Conservation (phyloP, 1,284 basidiomycete genomes). For the Pholiota adiposa region DNA sequence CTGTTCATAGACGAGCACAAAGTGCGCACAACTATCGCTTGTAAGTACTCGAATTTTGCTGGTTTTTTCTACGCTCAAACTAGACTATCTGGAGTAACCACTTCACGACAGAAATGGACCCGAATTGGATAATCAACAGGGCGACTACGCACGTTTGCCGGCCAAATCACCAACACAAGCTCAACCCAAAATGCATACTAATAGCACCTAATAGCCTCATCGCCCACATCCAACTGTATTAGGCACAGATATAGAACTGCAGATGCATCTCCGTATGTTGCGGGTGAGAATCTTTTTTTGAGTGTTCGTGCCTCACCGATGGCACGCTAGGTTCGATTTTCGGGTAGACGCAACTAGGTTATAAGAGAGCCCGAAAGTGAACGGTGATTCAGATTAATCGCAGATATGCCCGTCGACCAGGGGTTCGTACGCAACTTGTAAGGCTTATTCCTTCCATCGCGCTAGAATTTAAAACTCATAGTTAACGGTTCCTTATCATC, state of each 20-base stretch:
- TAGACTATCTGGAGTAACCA: not conserved
- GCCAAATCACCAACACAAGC: not conserved
- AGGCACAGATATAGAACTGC: not conserved
- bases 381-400: not conserved
- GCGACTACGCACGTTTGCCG: not conserved
- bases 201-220: not conserved
- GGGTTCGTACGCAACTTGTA: conserved; percentile 14
- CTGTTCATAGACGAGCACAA: not conserved
- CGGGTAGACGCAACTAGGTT: not conserved
- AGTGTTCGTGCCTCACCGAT: not conserved
- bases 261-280: conserved; percentile 14
- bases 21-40: not conserved
- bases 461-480: not conserved
- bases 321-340: conserved; percentile 2
- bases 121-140: not conserved
- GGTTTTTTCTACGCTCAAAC: not conserved
- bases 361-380: not conserved
- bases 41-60: not conserved
- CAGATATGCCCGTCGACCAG: conserved; percentile 7
- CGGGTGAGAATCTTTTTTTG: not conserved
- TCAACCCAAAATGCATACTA: not conserved
- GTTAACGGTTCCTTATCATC: not conserved
- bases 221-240: not conserved
- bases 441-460: not conserved
- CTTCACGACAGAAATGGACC: not conserved